A percentile compares a stretch with the other conserved stretches of the same genome.
Evolutionary conservation across 169 alveolate genomes (phyloP).

Genomic region (Cystoisospora suis): DNA sequence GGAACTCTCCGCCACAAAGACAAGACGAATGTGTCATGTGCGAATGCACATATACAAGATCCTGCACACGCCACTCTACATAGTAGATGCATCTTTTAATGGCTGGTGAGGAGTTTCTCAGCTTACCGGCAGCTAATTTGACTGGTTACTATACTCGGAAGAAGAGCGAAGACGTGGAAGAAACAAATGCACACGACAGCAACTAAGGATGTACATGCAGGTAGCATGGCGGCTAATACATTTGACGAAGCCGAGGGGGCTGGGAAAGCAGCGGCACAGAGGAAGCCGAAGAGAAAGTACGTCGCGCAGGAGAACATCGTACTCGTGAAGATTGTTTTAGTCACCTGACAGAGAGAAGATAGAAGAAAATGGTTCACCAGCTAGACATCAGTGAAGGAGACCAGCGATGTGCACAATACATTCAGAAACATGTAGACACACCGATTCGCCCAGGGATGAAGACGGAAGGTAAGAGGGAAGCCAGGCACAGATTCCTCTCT

Average conservation of each 20-base stretch:
- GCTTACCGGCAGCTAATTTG: constrained; percentile 52
- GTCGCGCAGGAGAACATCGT: constrained; percentile 22
- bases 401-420: no score
- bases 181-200: constrained; percentile 50
- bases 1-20: no score
- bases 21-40: no score
- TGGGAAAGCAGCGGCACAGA: constrained; percentile 43
- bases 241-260: constrained; percentile 53
- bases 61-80: no score
- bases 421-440: no score
- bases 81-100: no score
- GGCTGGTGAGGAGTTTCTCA: background rate
- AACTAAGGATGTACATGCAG: background rate
- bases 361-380: no score
- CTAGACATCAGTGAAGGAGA: no score
- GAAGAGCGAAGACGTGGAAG: constrained; percentile 55
- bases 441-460: no score
- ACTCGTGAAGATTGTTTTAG: constrained; percentile 38
- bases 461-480: no score
- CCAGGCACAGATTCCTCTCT: no score
- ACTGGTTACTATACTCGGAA: constrained; percentile 41
- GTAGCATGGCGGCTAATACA: constrained; percentile 43
- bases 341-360: constrained; percentile 37
- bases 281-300: constrained; percentile 38
- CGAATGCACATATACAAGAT: no score